These are phyloP conservation scores for Metschnikowia shivogae DNA, from an alignment of 805 yeast species.

Conservation along the genomic window DNA sequence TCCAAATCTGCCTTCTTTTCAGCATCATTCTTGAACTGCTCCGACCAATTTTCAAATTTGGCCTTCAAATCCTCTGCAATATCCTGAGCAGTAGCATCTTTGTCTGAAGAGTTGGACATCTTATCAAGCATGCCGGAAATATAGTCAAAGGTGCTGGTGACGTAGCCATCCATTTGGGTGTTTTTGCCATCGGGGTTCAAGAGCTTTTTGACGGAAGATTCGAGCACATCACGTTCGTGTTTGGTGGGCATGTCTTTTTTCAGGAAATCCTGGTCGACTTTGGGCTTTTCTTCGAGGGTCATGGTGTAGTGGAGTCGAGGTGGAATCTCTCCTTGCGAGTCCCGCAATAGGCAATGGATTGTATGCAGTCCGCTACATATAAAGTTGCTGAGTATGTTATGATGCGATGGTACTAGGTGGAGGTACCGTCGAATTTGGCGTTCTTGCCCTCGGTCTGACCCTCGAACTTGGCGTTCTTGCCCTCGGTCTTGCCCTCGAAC, in stretches of 20 bases:
- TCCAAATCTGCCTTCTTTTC: constrained; percentile 8
- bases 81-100: constrained; percentile 30
- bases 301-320: neutral
- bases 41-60: constrained; percentile 28
- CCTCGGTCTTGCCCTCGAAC: constrained; percentile 7
- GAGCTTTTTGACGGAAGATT: constrained; percentile 6
- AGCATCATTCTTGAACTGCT: constrained; percentile 1
- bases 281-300: neutral
- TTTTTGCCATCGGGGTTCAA: constrained; percentile 30
- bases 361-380: neutral
- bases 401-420: neutral
- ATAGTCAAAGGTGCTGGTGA: constrained; percentile 26
- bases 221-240: constrained; percentile 9
- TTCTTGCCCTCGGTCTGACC: constrained; percentile 12
- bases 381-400: neutral
- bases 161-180: constrained; percentile 25
- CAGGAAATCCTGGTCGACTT: neutral
- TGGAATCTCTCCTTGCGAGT: neutral
- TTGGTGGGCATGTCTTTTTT: constrained; percentile 8
- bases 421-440: constrained; percentile 7
- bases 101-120: constrained; percentile 31
- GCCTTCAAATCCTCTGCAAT: constrained; percentile 32
- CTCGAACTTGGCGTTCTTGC: constrained; percentile 3
- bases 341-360: neutral
- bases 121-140: constrained; percentile 23